Base-by-base conservation (phyloP, 768 basidiomycete species). In the Lentinula lateritia region DNA sequence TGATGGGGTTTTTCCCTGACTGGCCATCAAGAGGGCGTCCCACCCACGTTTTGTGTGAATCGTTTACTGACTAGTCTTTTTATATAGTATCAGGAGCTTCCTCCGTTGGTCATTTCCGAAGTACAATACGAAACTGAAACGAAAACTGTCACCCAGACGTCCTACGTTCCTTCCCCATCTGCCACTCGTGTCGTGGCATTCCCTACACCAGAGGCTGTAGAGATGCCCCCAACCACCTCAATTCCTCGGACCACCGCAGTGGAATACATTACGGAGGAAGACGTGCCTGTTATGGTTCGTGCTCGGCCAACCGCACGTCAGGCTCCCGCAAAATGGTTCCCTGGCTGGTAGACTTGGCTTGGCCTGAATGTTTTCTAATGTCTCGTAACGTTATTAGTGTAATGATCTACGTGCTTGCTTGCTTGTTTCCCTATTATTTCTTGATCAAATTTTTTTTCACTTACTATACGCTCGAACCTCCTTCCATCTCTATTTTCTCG, bases 191-290 rank as follows among this genome's bases (percentile, higher is more conserved):
- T 83, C 67, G 91, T 86, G 62, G 84, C 88, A 34, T 81, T 82
- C 66, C 90, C 91, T 20, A 82, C 84, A 34, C 91, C 91, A 6
- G 85, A 88, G 68, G 81, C 80, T 6, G 78, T 79, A 34, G 83
- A 82, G 20, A 75, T 82, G n/a, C 77, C 81, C 9, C 79, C 83
- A 39, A 81, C 82, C 6, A 78, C 85, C n/a, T 78, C 80, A 5
- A 85, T 84, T 69, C 90, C 89, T 16, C 84, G 83, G 63, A 93
- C 91, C 28, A 92, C 90, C 13, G 83, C 88, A 12, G 77, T 92
- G 28, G 88, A 85, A 65, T 78, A 88, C 45, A 68, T 86, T 43
- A 84, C 86, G 39, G 85, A 87, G 45, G 81, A 82, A 50, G 74
- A 80, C 6, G 76, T 76, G 20, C 72, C 71, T 64, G 74, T 79